A percentile compares a stretch with the other conserved stretches of the same genome.
Conservation (phyloP, 306 rosid genomes). For the Purshia tridentata region DNA sequence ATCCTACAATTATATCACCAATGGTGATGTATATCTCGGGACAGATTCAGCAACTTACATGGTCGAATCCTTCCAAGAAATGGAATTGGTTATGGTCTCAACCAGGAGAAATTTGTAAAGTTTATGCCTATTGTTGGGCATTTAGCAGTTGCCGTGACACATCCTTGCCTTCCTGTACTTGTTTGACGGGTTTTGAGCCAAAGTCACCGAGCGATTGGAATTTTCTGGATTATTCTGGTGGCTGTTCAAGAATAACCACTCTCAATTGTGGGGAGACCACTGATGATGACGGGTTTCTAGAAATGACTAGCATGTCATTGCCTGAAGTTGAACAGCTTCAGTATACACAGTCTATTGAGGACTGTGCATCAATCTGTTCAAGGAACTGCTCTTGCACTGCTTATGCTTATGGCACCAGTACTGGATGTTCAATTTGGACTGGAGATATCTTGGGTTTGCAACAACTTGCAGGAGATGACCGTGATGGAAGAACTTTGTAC, state of each 20-base stretch:
- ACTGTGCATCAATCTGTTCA: not conserved
- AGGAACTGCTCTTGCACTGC: slow-evolving; percentile 4
- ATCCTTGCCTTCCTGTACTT: slow-evolving; percentile 30
- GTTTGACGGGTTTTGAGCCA: slow-evolving; percentile 44
- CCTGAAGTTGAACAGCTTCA: not conserved
- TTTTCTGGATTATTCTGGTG: slow-evolving; percentile 38
- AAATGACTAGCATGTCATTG: not conserved
- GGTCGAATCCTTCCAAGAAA: not conserved
- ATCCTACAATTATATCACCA: slow-evolving; percentile 7
- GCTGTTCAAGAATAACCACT: slow-evolving; percentile 34
- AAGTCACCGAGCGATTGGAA: slow-evolving; percentile 37
- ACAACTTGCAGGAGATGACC: not conserved
- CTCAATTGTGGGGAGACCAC: not conserved
- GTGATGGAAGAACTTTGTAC: not conserved
- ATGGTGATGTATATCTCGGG: slow-evolving; percentile 40
- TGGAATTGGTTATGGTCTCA: slow-evolving; percentile 47
- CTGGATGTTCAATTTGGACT: slow-evolving; percentile 5
- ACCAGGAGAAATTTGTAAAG: slow-evolving; percentile 40
- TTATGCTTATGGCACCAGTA: not conserved
- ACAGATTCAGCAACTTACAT: slow-evolving; percentile 26
- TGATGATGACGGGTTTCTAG: not conserved
- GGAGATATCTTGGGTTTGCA: slow-evolving; percentile 5
- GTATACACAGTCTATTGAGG: not conserved
- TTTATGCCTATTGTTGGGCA: slow-evolving; percentile 51
- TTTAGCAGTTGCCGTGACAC: slow-evolving; percentile 39